These are phyloP conservation scores for Epithemia pelagica DNA, from an alignment of 108 stramenopile species.

Conservation along the genomic window DNA sequence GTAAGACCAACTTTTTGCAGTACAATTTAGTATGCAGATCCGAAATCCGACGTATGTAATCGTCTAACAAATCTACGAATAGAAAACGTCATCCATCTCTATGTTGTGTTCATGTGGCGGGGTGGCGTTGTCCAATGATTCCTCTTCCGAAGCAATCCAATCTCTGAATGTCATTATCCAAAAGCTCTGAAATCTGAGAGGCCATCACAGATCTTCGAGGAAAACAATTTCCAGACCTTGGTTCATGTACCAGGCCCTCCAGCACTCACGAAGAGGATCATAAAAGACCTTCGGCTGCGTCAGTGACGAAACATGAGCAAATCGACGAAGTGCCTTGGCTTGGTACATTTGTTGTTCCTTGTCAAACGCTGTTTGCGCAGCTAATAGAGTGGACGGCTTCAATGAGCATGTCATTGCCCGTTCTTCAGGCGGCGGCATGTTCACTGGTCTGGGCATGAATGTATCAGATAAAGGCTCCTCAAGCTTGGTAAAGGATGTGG, in stretches of 20 bases:
- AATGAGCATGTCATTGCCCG: constrained; percentile 11
- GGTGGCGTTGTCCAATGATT: too few relatives aligned
- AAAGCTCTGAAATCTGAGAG: too few relatives aligned
- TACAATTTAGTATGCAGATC: too few relatives aligned
- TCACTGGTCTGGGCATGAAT: not conserved
- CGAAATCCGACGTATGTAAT: too few relatives aligned
- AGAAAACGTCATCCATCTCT: too few relatives aligned
- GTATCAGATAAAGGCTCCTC: not conserved
- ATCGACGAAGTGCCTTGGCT: constrained; percentile 3
- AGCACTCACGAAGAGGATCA: constrained; percentile 61
- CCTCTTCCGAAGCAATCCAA: too few relatives aligned
- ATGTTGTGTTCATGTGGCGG: too few relatives aligned
- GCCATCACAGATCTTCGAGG: too few relatives aligned
- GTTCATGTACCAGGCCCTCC: constrained; percentile 75
- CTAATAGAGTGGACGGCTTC: not conserved
- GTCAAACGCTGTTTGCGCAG: not conserved
- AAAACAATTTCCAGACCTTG: constrained; percentile 49
- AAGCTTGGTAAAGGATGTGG: constrained; percentile 15
- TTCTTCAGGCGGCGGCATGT: constrained; percentile 2
- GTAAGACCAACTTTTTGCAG: too few relatives aligned
- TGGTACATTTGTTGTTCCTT: constrained; percentile 1
- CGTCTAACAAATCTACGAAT: too few relatives aligned
- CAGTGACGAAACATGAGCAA: constrained; percentile 17
- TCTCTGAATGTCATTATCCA: too few relatives aligned
- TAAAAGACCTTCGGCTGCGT: constrained; percentile 67